Conservation (phyloP, 2,329 filamentous ascomycete species). For the Catunica adiposa region DNA sequence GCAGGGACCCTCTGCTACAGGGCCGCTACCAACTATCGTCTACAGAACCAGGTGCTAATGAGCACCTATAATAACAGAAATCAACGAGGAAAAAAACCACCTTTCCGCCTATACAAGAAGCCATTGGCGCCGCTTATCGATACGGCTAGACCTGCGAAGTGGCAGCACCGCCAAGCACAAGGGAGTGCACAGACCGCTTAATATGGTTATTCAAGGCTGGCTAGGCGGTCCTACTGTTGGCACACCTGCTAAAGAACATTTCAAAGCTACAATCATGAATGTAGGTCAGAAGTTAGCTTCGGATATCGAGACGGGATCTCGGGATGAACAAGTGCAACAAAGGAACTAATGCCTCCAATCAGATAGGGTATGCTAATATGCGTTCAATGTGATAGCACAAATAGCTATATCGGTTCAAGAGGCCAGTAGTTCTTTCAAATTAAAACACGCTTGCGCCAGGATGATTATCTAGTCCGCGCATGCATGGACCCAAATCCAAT, state of each 20-base stretch:
- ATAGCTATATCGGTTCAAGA: too few relatives aligned
- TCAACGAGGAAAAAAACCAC: too few relatives aligned
- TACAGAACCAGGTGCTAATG: background rate
- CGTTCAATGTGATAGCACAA: too few relatives aligned
- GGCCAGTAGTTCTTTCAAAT: background rate
- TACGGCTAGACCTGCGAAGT: background rate
- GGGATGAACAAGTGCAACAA: too few relatives aligned
- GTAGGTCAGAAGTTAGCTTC: too few relatives aligned
- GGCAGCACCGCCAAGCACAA: background rate
- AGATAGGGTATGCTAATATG: too few relatives aligned
- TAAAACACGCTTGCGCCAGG: background rate
- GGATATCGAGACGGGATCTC: too few relatives aligned
- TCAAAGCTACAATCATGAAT: too few relatives aligned
- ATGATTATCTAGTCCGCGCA: background rate
- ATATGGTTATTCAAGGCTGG: background rate
- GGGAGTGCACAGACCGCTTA: background rate
- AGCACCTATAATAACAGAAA: too few relatives aligned
- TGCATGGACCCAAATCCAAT: background rate
- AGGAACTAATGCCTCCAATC: too few relatives aligned
- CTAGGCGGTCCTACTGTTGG: too few relatives aligned
- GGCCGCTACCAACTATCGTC: background rate
- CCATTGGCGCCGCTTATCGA: constrained; percentile 3
- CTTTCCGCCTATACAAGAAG: background rate
- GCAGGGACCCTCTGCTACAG: background rate
- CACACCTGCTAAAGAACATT: too few relatives aligned